phyloP scores from a whole-genome alignment of 768 basidiomycete species.

The Amanita jacksonii region DNA sequence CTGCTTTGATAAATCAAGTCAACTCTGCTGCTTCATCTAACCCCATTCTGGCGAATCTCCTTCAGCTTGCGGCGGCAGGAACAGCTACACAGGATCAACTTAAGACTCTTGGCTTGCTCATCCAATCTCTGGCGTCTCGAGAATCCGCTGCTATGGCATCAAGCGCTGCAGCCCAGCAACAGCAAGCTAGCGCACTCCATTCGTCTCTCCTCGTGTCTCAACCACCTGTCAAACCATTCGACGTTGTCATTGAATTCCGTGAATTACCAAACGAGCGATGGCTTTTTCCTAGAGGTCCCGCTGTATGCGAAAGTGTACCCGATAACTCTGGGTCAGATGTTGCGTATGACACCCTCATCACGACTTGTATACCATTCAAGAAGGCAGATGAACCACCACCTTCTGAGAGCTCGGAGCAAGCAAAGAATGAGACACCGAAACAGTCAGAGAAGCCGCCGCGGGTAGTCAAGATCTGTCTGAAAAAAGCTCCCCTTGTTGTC shows the following conservation, averaged over 20 bases:
- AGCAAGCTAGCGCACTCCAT: constrained; percentile 9
- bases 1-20: constrained; percentile 52
- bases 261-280: constrained; percentile 57
- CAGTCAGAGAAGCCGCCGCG: constrained; percentile 16
- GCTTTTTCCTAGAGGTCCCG: constrained; percentile 55
- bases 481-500: constrained; percentile 34
- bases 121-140: constrained; percentile 49
- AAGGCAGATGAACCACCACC: constrained; percentile 11
- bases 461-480: constrained; percentile 39
- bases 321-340: constrained; percentile 13
- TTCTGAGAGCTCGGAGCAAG: constrained; percentile 7
- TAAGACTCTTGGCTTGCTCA: constrained; percentile 61
- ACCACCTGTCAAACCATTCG: constrained; percentile 46
- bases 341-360: constrained; percentile 28
- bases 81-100: constrained; percentile 55
- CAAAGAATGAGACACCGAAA: constrained; percentile 8
- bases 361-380: constrained; percentile 37
- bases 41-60: constrained; percentile 56
- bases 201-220: constrained; percentile 11
- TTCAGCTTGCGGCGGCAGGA: constrained; percentile 55
- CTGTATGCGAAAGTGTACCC: constrained; percentile 33
- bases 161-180: constrained; percentile 10
- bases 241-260: constrained; percentile 63
- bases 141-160: constrained; percentile 12
- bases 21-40: constrained; percentile 57